phyloP scores from a whole-genome alignment of 2,329 filamentous ascomycete genomes.

The Dactylellina leptospora region DNA sequence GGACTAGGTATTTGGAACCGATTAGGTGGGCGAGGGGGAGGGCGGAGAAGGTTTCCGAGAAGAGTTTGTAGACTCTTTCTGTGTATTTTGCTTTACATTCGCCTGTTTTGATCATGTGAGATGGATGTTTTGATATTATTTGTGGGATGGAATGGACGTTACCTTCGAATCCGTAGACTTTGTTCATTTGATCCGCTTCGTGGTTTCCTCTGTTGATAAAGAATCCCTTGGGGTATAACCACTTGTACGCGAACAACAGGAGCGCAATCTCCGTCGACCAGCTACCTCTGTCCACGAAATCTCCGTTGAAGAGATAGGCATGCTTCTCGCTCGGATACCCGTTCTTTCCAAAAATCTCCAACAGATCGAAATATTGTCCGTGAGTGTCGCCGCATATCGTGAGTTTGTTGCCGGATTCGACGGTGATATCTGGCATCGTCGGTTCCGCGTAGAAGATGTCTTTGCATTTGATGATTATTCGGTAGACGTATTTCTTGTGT shows the following conservation, averaged over 20 bases:
- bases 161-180: constrained; percentile 90
- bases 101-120: constrained; percentile 63
- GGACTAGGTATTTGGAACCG: constrained; percentile 86
- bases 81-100: constrained; percentile 99
- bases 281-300: constrained; percentile 96
- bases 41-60: constrained; percentile 97
- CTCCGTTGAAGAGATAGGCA: constrained; percentile 96
- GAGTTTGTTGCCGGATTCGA: constrained; percentile 78
- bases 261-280: constrained; percentile 98
- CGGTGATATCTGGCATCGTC: constrained; percentile 93
- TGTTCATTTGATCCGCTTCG: constrained; percentile 99
- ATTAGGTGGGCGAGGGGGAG: constrained; percentile 90
- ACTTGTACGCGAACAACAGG: constrained; percentile 94
- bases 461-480: constrained; percentile 90
- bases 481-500: constrained; percentile 95
- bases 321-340: constrained; percentile 85
- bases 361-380: constrained; percentile 95
- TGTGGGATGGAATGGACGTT: not conserved
- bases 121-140: not conserved
- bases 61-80: constrained; percentile 93
- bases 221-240: constrained; percentile 84
- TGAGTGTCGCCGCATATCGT: constrained; percentile 98
- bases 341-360: constrained; percentile 94
- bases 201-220: constrained; percentile 98
- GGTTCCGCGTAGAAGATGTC: constrained; percentile 90